Evolutionary conservation across 2,329 filamentous ascomycete genomes (phyloP).

Genomic region (Nemania bipapillata): DNA sequence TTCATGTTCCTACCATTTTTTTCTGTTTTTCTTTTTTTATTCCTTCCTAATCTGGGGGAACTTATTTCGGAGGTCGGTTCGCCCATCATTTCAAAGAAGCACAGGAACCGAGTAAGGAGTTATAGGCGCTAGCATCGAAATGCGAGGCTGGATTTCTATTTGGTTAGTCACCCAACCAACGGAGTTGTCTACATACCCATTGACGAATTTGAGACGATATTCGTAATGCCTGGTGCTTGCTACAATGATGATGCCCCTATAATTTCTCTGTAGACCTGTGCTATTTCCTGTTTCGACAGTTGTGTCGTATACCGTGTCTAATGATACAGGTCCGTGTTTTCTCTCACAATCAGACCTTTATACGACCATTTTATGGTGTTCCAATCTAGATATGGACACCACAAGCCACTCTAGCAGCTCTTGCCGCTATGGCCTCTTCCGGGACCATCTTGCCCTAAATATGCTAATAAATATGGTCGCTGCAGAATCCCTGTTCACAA

Average conservation of each 20-base stretch:
- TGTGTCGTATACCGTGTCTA: neutral
- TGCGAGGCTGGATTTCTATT: neutral
- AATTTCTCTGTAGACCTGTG: neutral
- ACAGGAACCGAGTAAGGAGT: no score
- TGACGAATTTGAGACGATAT: neutral
- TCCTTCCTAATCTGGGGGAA: no score
- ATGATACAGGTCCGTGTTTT: neutral
- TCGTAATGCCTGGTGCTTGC: neutral
- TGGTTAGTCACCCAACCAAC: neutral
- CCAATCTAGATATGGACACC: neutral
- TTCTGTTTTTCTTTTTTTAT: neutral
- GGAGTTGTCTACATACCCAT: constrained; percentile 1
- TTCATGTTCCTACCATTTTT: neutral
- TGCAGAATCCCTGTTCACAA: neutral
- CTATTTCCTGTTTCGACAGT: neutral
- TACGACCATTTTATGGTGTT: neutral
- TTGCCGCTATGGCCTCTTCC: neutral
- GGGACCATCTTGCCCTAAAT: neutral
- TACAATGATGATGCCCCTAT: constrained; percentile 6
- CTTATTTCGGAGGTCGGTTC: neutral
- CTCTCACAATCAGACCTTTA: neutral
- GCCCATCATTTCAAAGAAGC: neutral
- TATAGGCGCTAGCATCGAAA: neutral
- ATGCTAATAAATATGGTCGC: neutral
- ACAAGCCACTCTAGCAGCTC: neutral